phyloP scores from a whole-genome alignment of 2,329 filamentous ascomycete species.

The Lasiodiplodia hormozganensis region DNA sequence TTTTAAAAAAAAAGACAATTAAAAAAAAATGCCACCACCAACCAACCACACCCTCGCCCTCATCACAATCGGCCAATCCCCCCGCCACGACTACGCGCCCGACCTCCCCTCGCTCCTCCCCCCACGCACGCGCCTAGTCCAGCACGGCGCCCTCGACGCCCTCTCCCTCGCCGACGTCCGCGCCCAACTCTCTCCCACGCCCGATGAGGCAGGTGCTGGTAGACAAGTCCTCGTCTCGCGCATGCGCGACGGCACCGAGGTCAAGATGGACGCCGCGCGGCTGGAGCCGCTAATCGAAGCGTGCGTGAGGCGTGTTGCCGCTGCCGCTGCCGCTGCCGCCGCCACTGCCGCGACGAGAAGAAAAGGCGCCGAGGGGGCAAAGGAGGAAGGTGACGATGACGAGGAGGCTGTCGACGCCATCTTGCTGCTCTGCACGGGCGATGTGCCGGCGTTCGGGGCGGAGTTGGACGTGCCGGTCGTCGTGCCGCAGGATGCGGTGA shows the following conservation, averaged over 20 bases:
- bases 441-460: background rate
- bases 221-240: slow-evolving; percentile 4
- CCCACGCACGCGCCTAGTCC: background rate
- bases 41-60: slow-evolving; percentile 14
- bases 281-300: background rate
- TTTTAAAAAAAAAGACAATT: background rate
- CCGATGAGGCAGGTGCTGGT: no score
- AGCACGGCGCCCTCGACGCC: slow-evolving; percentile 21
- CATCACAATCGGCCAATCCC: slow-evolving; percentile 21
- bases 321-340: background rate
- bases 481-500: background rate
- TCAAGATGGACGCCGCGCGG: background rate
- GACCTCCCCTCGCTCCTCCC: slow-evolving; percentile 13
- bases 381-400: background rate
- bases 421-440: slow-evolving; percentile 1
- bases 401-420: background rate
- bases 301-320: background rate
- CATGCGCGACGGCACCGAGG: slow-evolving; percentile 6
- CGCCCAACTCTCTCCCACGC: background rate
- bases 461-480: background rate
- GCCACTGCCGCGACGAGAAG: background rate
- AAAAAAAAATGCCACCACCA: background rate
- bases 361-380: no score
- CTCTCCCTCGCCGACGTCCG: slow-evolving; percentile 10
- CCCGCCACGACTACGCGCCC: slow-evolving; percentile 20